phyloP scores from a whole-genome alignment of 305 asterid species.

The Nicotiana rustica region DNA sequence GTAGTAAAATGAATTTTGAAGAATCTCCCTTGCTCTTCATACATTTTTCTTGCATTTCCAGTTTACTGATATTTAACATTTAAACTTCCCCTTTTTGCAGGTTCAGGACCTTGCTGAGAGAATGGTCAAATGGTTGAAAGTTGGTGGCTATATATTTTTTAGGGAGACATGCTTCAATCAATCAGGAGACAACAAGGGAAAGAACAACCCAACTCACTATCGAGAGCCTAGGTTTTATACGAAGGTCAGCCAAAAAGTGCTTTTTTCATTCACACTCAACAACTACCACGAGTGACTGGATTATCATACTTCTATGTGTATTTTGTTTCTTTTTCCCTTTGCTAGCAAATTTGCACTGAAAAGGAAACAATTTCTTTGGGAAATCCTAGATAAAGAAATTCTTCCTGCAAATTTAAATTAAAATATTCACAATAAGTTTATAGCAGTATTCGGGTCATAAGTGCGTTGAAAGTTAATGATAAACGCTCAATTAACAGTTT shows the following conservation, averaged over 20 bases:
- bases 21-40: neutral
- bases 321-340: neutral
- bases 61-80: neutral
- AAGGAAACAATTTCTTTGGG: neutral
- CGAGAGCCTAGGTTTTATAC: conserved; percentile 94
- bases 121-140: conserved; percentile 89
- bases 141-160: conserved; percentile 91
- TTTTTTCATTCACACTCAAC: neutral
- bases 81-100: conserved; percentile 45
- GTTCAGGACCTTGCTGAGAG: conserved; percentile 72
- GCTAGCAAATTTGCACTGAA: neutral
- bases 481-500: neutral
- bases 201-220: conserved; percentile 86
- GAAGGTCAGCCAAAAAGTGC: conserved; percentile 55
- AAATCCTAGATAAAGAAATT: neutral
- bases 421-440: neutral
- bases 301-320: neutral
- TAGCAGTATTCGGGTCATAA: neutral
- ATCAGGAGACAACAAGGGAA: conserved; percentile 90
- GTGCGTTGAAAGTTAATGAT: neutral
- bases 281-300: neutral
- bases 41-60: neutral
- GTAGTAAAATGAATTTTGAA: neutral
- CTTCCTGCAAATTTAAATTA: neutral
- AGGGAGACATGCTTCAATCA: conserved; percentile 96